Percentiles rank a stretch among this genome's conserved stretches.
phyloP scores from a whole-genome alignment of 345 rosid species.

The Dimocarpus longan region DNA sequence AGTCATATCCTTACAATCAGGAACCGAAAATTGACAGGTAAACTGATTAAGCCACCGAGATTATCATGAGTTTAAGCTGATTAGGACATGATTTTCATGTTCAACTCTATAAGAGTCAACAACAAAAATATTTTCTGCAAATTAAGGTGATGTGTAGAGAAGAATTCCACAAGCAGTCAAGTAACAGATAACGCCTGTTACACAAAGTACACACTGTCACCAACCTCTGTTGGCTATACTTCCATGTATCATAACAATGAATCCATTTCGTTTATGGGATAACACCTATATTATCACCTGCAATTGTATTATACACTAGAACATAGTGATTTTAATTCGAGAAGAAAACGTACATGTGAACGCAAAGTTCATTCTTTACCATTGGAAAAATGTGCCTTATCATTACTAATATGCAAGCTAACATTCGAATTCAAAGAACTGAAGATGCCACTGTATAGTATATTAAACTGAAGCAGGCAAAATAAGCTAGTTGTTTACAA shows the following conservation, averaged over 20 bases:
- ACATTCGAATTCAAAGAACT: background rate
- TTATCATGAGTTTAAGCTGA: slow-evolving; percentile 1
- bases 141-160: background rate
- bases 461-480: slow-evolving; percentile 23
- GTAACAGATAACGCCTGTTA: background rate
- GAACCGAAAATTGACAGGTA: background rate
- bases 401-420: background rate
- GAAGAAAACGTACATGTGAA: no score
- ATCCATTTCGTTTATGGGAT: background rate
- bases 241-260: background rate
- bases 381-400: background rate
- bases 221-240: background rate
- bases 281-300: background rate
- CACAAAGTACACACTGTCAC: background rate
- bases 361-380: background rate
- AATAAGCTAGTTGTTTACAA: slow-evolving; percentile 37
- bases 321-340: background rate
- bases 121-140: background rate
- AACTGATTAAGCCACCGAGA: slow-evolving; percentile 7
- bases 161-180: background rate
- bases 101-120: background rate
- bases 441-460: slow-evolving; percentile 16
- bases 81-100: background rate
- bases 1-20: background rate
- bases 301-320: background rate